Evolutionary conservation across 106 monocot genomes (phyloP), one percentile per base, ranked within the genome.

Genomic region (Dioscorea zingiberensis): DNA sequence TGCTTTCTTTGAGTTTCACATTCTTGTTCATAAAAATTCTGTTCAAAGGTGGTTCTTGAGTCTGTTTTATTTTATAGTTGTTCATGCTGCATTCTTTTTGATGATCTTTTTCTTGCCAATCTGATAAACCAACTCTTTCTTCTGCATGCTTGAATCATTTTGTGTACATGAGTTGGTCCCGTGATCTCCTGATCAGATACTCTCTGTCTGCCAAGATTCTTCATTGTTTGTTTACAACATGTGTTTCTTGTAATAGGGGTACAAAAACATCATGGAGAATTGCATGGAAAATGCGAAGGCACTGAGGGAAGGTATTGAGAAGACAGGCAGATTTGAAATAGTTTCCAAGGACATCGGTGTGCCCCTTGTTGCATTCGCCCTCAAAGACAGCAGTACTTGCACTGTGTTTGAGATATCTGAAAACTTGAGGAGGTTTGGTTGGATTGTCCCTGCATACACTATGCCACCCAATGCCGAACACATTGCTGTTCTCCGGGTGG

Each of bases 391-490:
- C 58, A 78, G 77, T 75, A 69, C 66, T 25, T 61, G 71, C 72
- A 82, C 75, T 0, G 87, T 84, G 8, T 94, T 90, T 25, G 75
- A 90, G 29, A 80, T 94, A 51, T 66, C 94, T 0, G 84, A 90
- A 22, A 75, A 47, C 55, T 59, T 90, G 25, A 73, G 94, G 63
- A 70, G 73, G 71, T 90, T 80, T 17, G 87, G 94, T 11, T 94
- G 90, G 87, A 87, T 90, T 27, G 68, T 94, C n/a, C 94, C 94
- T 3, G 94, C 94, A 0, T 94, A 94, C 80, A 87, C 90, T 0
- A 90, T 90, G 94, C 94, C 94, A 2, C 21, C 87, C 0, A 77
- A 91, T 47, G 94, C 90, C 0, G 48, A 89, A 63, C 81, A 89
- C 27, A 62, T 91, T 1, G 80, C 87, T 1, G 85, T 91, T 4